Evolutionary conservation across 495 filamentous ascomycete genomes (phyloP).

Genomic region (Ramalina intermedia): DNA sequence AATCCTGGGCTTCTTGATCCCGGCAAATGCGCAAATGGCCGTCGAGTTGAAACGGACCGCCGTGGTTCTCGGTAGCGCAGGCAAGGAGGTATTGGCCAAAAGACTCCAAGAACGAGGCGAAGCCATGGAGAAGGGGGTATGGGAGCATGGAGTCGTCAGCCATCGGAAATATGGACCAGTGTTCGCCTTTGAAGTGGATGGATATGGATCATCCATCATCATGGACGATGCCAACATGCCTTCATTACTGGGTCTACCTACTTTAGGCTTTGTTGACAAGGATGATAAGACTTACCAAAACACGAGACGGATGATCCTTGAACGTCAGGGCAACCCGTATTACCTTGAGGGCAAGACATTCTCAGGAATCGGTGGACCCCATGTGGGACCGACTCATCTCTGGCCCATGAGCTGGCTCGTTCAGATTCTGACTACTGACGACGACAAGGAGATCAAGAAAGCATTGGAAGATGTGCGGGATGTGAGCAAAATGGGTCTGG

Average conservation of each 20-base stretch:
- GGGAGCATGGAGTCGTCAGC: slow-evolving; percentile 76
- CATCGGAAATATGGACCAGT: slow-evolving; percentile 76
- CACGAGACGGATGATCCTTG: slow-evolving; percentile 81
- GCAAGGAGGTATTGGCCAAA: slow-evolving; percentile 36
- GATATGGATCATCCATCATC: slow-evolving; percentile 76
- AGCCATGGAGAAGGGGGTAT: slow-evolving; percentile 60
- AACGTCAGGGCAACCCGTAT: slow-evolving; percentile 72
- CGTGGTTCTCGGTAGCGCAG: slow-evolving; percentile 44
- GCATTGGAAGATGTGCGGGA: slow-evolving; percentile 59
- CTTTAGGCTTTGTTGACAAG: slow-evolving; percentile 64
- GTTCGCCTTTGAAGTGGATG: slow-evolving; percentile 94
- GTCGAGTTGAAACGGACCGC: slow-evolving; percentile 74
- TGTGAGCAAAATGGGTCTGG: slow-evolving; percentile 58
- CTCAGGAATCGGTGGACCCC: slow-evolving; percentile 74
- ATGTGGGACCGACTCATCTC: slow-evolving; percentile 70
- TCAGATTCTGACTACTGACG: slow-evolving; percentile 78
- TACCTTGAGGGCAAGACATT: slow-evolving; percentile 69
- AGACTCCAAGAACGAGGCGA: slow-evolving; percentile 47
- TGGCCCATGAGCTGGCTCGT: slow-evolving; percentile 95
- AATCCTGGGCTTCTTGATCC: slow-evolving; percentile 89
- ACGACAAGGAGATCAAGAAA: slow-evolving; percentile 67
- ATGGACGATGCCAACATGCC: slow-evolving; percentile 99
- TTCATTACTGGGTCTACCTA: slow-evolving; percentile 71
- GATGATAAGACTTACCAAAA: slow-evolving; percentile 67
- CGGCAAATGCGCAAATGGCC: slow-evolving; percentile 90